Conservation (phyloP, 306 rosid species). For the Lathyrus oleraceus region DNA sequence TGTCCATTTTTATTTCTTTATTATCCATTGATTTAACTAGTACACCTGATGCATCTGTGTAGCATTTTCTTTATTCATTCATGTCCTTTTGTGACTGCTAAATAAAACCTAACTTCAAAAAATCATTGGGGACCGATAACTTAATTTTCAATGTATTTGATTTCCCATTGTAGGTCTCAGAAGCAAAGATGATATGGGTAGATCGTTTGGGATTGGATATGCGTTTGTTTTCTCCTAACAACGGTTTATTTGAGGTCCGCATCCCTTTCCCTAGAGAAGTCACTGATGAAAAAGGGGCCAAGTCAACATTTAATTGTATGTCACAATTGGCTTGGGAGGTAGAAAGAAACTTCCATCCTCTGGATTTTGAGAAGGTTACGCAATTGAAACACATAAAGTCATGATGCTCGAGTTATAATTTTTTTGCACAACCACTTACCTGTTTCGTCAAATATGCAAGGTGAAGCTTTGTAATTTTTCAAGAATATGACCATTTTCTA, state of each 20-base stretch:
- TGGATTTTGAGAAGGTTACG: conserved; percentile 69
- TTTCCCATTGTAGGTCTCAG: conserved; percentile 60
- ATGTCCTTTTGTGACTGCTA: conserved; percentile 9
- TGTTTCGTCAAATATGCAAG: conserved; percentile 9
- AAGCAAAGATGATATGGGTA: conserved; percentile 90
- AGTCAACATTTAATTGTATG: conserved; percentile 87
- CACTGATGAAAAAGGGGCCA: conserved; percentile 78
- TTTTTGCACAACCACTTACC: conserved; percentile 16
- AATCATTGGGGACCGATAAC: neutral
- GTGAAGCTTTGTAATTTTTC: conserved; percentile 32
- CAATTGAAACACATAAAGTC: conserved; percentile 61
- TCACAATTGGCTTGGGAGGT: conserved; percentile 97
- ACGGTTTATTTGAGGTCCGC: conserved; percentile 70
- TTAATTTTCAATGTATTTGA: conserved; percentile 19
- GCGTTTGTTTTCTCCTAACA: conserved; percentile 63
- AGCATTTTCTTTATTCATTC: conserved; percentile 3
- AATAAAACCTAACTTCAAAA: conserved; percentile 14
- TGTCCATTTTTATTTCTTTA: neutral
- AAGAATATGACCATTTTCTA: conserved; percentile 24
- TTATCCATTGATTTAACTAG: neutral
- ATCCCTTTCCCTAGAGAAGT: conserved; percentile 90
- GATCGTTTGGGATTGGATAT: conserved; percentile 86
- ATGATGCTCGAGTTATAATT: conserved; percentile 24
- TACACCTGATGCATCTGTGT: neutral
- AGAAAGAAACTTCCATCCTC: conserved; percentile 66